Evolutionary conservation across 352 stramenopile genomes (phyloP), one percentile per base, ranked within the genome.

Genomic region (Halophytophthora batemanensis): DNA sequence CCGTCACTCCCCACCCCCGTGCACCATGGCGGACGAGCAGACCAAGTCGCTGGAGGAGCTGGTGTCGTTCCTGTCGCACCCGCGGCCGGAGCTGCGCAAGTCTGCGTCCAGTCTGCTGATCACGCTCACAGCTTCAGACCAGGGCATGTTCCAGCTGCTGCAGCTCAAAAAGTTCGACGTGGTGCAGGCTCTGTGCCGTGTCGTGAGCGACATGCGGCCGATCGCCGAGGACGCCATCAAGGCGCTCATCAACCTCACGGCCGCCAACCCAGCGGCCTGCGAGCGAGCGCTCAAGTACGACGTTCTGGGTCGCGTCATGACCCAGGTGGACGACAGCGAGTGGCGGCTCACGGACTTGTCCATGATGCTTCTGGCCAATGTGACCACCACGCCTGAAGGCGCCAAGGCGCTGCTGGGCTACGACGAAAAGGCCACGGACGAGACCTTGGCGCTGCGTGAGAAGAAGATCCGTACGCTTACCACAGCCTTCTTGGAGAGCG

Each of bases 341-440:
- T 94, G 82, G 80, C 74, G 73, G 6, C 69, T 92, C 45, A 91
- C 85, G 33, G 78, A 94, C 64, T 76, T 82, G 29, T 91, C 79
- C 36, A 92, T 94, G 83, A 94, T 94, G 83, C 74, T 94, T 28
- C 64, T 94, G 43, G 83, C 83, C 50, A 94, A 93, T 47, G 74
- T 91, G 43, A 86, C 76, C 22, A 91, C 80, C 11, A 89, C 74
- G 14, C 66, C 78, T 7, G 75, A 86, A 15, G 82, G 82, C 6
- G 74, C 74, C 13, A 81, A 73, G 35, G 74, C 70, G 6, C 63
- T 93, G n/a, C 74, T 93, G 6, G 82, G 78, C 18, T 75, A 78
- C 40, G 70, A 87, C 35, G 60, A 58, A 0, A 70, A 87, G 53
- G 66, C 51, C 28, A 71, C 72, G 33, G 59, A 74, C 31, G 66